Conservation (phyloP, 2,329 filamentous ascomycete species). For the Mycocentrospora acerina region DNA sequence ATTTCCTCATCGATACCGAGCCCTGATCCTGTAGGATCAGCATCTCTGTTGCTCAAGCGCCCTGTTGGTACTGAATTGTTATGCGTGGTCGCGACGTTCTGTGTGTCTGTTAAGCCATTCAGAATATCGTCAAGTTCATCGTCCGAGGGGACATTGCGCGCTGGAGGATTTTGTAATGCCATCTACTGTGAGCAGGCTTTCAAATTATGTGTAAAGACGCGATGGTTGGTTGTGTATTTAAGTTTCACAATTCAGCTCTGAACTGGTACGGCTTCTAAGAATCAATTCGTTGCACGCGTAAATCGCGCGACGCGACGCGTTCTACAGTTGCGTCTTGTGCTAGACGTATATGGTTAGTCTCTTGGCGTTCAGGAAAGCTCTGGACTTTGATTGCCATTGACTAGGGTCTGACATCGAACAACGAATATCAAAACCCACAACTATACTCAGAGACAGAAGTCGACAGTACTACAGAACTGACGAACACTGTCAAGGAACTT, state of each 20-base stretch:
- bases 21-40: conserved; percentile 48
- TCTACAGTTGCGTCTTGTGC: conserved; percentile 14
- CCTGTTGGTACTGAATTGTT: conserved; percentile 20
- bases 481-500: no score
- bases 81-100: conserved; percentile 45
- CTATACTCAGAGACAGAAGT: background rate
- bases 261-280: no score
- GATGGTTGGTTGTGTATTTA: no score
- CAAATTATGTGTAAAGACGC: background rate
- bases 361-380: no score
- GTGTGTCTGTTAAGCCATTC: conserved; percentile 68
- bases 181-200: conserved; percentile 12
- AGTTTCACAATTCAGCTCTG: no score
- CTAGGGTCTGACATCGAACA: conserved; percentile 6
- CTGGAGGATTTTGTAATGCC: conserved; percentile 17
- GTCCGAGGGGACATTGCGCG: conserved; percentile 17
- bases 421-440: conserved; percentile 7
- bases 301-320: background rate
- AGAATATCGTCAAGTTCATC: conserved; percentile 68
- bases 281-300: no score
- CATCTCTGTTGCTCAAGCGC: conserved; percentile 14
- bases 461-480: no score
- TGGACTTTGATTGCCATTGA: no score
- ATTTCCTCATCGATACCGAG: conserved; percentile 87
- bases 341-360: conserved; percentile 7